Base-by-base conservation (phyloP, 768 basidiomycete species). In the Podaxis mareebaensis region DNA sequence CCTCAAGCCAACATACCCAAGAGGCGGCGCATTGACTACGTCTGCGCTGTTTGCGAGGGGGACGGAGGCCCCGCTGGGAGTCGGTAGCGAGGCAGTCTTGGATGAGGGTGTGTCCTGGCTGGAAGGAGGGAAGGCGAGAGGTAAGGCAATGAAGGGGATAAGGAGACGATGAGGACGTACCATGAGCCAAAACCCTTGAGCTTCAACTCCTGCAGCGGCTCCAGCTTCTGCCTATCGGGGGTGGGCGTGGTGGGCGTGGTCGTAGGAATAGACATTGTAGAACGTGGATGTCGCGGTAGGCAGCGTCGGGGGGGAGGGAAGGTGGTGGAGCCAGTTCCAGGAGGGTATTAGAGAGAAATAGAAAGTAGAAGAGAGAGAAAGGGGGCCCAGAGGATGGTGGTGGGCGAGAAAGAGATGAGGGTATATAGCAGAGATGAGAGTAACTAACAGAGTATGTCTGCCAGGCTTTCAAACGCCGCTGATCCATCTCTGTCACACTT, bases 31-130 rank as follows among this genome's bases (percentile, higher is more conserved):
- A 24, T 65, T 54, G 53, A 54, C 53, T 8, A 60, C 26, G 5
- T 55, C 58, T 39, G 60, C 60, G 39, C 58, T 61, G 28, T 62
- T 30, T 36, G 53, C 58, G 59, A 70, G 65, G 30, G 64, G 58
- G 58, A 63, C 59, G 30, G 51, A 59, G 51, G 64, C 60, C 36
- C 64, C 60, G 36, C 68, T 58, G 44, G 76, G 76, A 33, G 76
- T 77, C 51, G 75, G 76, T 48, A 77, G 72, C 4, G 74, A 74
- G 20, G 74, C 72, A 10, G 74, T 71, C 51, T 69, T 73, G 46
- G 72, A 71, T 20, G 72, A 72, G 63, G 76, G 75, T 33, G 75
- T 76, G 61, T 72, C 70, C 46, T 75, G 72, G 53, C 73, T 74
- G 60, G 63, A 56, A 52, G 36, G 42, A 60, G 7, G 60, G 44